Conservation (phyloP, 2,329 filamentous ascomycete genomes). For the Tolypocladium inflatum region DNA sequence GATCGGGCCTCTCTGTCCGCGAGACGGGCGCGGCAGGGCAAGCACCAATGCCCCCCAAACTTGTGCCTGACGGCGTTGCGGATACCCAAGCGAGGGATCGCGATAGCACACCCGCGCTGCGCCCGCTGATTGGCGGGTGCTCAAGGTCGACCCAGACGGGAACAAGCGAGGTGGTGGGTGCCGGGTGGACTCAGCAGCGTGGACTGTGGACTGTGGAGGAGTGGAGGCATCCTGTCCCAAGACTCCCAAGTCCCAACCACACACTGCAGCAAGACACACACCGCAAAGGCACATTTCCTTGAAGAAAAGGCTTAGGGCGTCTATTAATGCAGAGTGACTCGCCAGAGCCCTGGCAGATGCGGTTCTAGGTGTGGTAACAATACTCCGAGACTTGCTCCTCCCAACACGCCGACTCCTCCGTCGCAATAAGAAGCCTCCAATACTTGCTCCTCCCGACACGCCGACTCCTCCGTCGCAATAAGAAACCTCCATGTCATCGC, state of each 20-base stretch:
- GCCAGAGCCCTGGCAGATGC: not conserved
- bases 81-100: not conserved
- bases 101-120: not conserved
- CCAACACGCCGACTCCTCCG: not conserved
- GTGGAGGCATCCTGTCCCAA: not conserved
- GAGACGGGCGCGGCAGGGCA: not conserved
- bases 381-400: not conserved
- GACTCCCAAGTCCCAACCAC: not conserved
- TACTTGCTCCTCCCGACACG: not conserved
- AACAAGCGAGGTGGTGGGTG: conserved; percentile 2
- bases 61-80: not conserved
- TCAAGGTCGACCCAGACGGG: not conserved
- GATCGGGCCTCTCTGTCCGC: not conserved
- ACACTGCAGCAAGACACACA: too few relatives aligned
- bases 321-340: not conserved
- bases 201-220: not conserved
- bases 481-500: not conserved
- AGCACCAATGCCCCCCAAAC: not conserved
- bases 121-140: not conserved
- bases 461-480: not conserved
- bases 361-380: not conserved
- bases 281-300: not conserved
- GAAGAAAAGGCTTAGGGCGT: not conserved
- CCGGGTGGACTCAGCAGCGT: too few relatives aligned
- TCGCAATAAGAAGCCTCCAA: not conserved